Conservation (phyloP, 208 protist species). For the Acanthamoeba sp. region DNA sequence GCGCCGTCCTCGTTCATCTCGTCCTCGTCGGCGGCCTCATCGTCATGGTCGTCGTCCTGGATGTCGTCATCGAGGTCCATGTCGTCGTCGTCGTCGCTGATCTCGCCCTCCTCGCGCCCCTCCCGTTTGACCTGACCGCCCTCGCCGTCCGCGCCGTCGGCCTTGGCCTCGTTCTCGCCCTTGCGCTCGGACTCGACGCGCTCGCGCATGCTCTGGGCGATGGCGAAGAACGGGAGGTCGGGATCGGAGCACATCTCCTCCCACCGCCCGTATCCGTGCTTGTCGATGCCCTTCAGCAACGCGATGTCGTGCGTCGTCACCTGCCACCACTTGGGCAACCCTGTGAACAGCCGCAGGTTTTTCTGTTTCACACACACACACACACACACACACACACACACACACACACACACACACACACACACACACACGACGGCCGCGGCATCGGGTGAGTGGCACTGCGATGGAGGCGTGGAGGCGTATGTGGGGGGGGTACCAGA, state of each 20-base stretch:
- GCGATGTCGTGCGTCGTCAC: slow-evolving; percentile 41
- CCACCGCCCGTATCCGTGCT: slow-evolving; percentile 71
- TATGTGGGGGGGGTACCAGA: background rate
- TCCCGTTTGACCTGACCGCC: background rate
- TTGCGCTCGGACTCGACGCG: slow-evolving; percentile 37
- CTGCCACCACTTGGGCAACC: slow-evolving; percentile 72
- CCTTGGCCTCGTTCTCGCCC: background rate
- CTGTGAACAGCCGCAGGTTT: background rate
- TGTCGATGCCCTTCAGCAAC: slow-evolving; percentile 71
- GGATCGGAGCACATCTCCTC: slow-evolving; percentile 73
- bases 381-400: background rate
- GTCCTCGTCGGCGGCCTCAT: background rate
- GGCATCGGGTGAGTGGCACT: background rate
- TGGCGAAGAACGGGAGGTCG: slow-evolving; percentile 63
- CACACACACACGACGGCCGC: background rate
- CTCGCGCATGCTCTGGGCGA: slow-evolving; percentile 51
- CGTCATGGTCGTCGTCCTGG: background rate
- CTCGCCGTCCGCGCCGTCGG: background rate
- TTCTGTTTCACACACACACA: slow-evolving; percentile 5
- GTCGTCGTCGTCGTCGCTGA: slow-evolving; percentile 14
- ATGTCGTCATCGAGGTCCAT: background rate
- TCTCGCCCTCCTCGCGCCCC: slow-evolving; percentile 46
- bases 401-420: too few relatives aligned
- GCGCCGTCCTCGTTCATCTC: background rate
- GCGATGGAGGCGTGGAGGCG: background rate